A percentile compares a stretch with the other conserved stretches of the same genome.
Evolutionary conservation across 2,329 filamentous ascomycete genomes (phyloP).

Genomic region (Mariannaea sp.): DNA sequence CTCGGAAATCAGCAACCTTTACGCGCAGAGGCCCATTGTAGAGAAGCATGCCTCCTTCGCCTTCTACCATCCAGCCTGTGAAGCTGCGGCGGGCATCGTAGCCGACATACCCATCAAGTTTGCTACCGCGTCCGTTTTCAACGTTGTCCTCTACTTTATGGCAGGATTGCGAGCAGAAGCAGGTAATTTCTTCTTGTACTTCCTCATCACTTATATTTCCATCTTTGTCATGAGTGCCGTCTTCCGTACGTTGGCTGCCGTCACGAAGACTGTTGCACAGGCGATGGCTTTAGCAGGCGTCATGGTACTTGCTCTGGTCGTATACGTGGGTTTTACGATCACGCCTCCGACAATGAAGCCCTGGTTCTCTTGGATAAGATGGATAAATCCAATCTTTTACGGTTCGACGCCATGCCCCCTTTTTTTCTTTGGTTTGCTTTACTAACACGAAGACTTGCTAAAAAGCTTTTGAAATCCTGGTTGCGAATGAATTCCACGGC

Average conservation of each 20-base stretch:
- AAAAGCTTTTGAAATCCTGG: slow-evolving; percentile 68
- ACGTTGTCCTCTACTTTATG: slow-evolving; percentile 64
- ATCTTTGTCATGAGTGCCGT: slow-evolving; percentile 77
- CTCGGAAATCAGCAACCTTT: slow-evolving; percentile 55
- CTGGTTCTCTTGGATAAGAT: slow-evolving; percentile 79
- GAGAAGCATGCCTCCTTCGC: slow-evolving; percentile 55
- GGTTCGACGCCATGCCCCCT: no score
- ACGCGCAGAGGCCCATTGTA: slow-evolving; percentile 53
- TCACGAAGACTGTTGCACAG: slow-evolving; percentile 68
- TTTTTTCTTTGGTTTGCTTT: no score
- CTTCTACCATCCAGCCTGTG: slow-evolving; percentile 57
- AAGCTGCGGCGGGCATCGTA: slow-evolving; percentile 59
- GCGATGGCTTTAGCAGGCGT: slow-evolving; percentile 59
- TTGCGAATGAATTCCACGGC: slow-evolving; percentile 73
- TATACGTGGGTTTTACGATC: slow-evolving; percentile 36
- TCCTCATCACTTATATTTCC: slow-evolving; percentile 69
- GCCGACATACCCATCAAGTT: slow-evolving; percentile 65
- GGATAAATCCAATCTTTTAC: slow-evolving; percentile 74
- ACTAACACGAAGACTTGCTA: no score
- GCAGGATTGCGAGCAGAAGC: slow-evolving; percentile 60
- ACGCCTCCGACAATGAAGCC: slow-evolving; percentile 52
- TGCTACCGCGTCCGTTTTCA: slow-evolving; percentile 53
- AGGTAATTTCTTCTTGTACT: slow-evolving; percentile 76
- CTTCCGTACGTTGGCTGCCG: slow-evolving; percentile 73
- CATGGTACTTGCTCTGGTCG: slow-evolving; percentile 59